Percentiles rank a stretch among this genome's conserved stretches.
Evolutionary conservation across 148 eudicot genomes (phyloP).

Genomic region (Drosera capensis): DNA sequence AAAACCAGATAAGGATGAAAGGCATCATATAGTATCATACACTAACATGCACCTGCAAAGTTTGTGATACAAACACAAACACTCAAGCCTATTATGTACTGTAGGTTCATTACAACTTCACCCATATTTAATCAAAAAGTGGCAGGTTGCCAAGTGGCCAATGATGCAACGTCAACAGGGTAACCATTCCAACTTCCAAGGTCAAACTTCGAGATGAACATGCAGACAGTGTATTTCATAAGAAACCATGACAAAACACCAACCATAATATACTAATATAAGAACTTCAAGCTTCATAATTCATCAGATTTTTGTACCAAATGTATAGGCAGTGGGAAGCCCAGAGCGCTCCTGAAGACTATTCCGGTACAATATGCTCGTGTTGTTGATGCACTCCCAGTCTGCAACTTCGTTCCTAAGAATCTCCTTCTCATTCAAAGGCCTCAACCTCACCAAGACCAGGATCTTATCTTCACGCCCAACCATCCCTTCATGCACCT

Average conservation of each 20-base stretch:
- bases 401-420: constrained; percentile 63
- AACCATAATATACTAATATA: not conserved
- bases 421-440: constrained; percentile 73
- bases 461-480: constrained; percentile 77
- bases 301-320: constrained; percentile 32
- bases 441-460: constrained; percentile 86
- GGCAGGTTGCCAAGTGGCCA: too few species aligned
- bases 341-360: constrained; percentile 94
- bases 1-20: not conserved
- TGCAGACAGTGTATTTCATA: too few species aligned
- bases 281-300: not conserved
- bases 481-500: constrained; percentile 25
- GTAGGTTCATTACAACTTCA: too few species aligned
- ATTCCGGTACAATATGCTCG: constrained; percentile 69
- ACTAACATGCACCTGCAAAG: too few species aligned
- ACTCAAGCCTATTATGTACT: too few species aligned
- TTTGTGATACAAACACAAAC: too few species aligned
- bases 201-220: too few species aligned
- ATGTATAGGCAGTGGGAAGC: constrained; percentile 77
- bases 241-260: too few species aligned
- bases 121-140: too few species aligned
- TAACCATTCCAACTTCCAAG: too few species aligned
- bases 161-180: too few species aligned
- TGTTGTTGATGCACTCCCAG: constrained; percentile 91
- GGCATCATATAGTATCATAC: too few species aligned